These are phyloP conservation scores for Tetrapisispora taiwanensis DNA, from an alignment of 805 yeast genomes.

Conservation along the genomic window DNA sequence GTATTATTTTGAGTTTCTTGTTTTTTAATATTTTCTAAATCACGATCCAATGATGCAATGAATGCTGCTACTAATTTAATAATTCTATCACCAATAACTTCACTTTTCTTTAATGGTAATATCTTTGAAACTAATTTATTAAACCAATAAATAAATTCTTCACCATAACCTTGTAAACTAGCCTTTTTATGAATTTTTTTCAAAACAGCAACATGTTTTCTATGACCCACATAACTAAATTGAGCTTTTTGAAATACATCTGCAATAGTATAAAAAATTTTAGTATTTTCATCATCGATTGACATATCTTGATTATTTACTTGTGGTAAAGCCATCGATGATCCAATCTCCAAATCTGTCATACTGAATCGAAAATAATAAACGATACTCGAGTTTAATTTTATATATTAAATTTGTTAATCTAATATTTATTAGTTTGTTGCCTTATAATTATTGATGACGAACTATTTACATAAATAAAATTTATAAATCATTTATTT, in stretches of 20 bases:
- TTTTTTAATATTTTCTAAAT: slow-evolving; percentile 13
- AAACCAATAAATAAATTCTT: slow-evolving; percentile 51
- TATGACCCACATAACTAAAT: slow-evolving; percentile 59
- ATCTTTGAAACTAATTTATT: slow-evolving; percentile 54
- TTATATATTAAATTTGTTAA: too few relatives aligned
- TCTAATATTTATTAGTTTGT: too few relatives aligned
- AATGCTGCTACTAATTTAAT: slow-evolving; percentile 57
- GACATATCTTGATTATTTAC: slow-evolving; percentile 3
- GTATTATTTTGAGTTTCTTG: slow-evolving; percentile 17
- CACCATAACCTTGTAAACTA: slow-evolving; percentile 40
- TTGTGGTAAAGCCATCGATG: background rate
- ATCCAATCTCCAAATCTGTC: background rate
- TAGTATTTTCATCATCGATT: slow-evolving; percentile 21
- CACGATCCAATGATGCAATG: slow-evolving; percentile 38
- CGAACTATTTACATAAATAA: too few relatives aligned
- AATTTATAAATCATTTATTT: too few relatives aligned
- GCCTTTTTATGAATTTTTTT: slow-evolving; percentile 50
- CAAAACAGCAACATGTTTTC: slow-evolving; percentile 58
- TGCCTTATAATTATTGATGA: too few relatives aligned
- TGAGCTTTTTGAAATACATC: slow-evolving; percentile 78
- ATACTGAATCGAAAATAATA: background rate
- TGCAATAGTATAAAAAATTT: slow-evolving; percentile 41
- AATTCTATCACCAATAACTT: slow-evolving; percentile 62
- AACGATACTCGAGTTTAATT: too few relatives aligned
- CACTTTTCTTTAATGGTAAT: slow-evolving; percentile 58